Evolutionary conservation across 768 basidiomycete genomes (phyloP).

Genomic region (Lanmaoa rubissima): DNA sequence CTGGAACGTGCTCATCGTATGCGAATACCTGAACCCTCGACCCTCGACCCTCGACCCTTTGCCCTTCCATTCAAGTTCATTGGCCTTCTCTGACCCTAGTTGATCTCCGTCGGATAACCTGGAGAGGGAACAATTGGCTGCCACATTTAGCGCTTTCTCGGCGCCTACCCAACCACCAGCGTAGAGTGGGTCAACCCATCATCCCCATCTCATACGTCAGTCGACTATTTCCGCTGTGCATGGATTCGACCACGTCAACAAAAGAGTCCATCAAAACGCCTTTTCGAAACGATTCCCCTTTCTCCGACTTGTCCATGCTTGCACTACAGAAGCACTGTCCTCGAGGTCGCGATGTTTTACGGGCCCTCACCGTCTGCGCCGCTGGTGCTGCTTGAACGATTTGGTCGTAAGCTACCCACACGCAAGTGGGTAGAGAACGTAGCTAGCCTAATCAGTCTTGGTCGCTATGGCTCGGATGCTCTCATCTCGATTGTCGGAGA

Average conservation of each 20-base stretch:
- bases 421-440: neutral
- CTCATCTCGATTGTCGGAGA: neutral
- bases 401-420: neutral
- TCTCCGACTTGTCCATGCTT: constrained; percentile 5
- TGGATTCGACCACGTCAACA: constrained; percentile 1
- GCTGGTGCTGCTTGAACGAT: neutral
- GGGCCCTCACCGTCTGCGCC: neutral
- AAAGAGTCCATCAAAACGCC: neutral
- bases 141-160: constrained; percentile 6
- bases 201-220: neutral
- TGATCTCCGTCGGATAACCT: neutral
- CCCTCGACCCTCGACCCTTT: constrained; percentile 15
- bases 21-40: constrained; percentile 4
- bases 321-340: neutral
- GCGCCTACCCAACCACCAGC: neutral
- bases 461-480: neutral
- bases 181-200: neutral
- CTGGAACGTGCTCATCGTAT: constrained; percentile 18
- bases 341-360: neutral
- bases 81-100: neutral
- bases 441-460: neutral
- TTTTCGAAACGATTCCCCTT: neutral
- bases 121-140: constrained; percentile 16
- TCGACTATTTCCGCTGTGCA: constrained; percentile 9
- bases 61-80: neutral